A percentile compares a stretch with the other conserved stretches of the same genome.
Conservation (phyloP, 208 protist genomes). For the Trypanosoma congolense region DNA sequence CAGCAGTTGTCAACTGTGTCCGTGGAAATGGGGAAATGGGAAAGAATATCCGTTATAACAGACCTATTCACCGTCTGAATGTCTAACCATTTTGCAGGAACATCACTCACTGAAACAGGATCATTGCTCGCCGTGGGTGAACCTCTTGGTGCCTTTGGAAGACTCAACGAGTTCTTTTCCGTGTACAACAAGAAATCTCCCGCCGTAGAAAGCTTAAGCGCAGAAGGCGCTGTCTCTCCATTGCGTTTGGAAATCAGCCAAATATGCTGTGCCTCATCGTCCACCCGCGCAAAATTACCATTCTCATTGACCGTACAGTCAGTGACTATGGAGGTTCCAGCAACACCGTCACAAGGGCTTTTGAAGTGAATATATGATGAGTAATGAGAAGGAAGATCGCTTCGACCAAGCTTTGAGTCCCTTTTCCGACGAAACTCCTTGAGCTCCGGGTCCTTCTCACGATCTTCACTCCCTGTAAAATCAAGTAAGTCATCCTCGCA, state of each 20-base stretch:
- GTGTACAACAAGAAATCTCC: conserved; percentile 49
- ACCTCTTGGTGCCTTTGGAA: conserved; percentile 17
- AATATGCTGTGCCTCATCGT: conserved; percentile 58
- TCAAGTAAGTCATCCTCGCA: conserved; percentile 76
- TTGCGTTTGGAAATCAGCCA: conserved; percentile 65
- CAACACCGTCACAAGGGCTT: neutral
- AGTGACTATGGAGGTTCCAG: conserved; percentile 5
- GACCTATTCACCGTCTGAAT: conserved; percentile 50
- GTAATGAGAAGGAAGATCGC: conserved; percentile 8
- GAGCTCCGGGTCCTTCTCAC: conserved; percentile 18
- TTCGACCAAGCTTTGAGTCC: conserved; percentile 26
- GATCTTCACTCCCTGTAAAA: conserved; percentile 43
- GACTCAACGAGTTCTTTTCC: conserved; percentile 24
- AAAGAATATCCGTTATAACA: conserved; percentile 43
- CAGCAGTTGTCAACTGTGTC: conserved; percentile 60
- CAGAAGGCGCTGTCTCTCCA: conserved; percentile 38
- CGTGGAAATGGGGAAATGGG: conserved; percentile 51
- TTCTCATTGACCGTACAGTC: neutral
- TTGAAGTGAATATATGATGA: conserved; percentile 44
- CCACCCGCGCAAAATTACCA: conserved; percentile 37
- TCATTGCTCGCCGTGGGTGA: neutral
- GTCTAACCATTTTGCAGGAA: conserved; percentile 68
- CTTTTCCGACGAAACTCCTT: conserved; percentile 38
- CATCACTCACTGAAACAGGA: neutral
- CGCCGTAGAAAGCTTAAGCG: conserved; percentile 41